Base-by-base conservation (phyloP, 2,329 filamentous ascomycete genomes). In the Blastomyces parvus region DNA sequence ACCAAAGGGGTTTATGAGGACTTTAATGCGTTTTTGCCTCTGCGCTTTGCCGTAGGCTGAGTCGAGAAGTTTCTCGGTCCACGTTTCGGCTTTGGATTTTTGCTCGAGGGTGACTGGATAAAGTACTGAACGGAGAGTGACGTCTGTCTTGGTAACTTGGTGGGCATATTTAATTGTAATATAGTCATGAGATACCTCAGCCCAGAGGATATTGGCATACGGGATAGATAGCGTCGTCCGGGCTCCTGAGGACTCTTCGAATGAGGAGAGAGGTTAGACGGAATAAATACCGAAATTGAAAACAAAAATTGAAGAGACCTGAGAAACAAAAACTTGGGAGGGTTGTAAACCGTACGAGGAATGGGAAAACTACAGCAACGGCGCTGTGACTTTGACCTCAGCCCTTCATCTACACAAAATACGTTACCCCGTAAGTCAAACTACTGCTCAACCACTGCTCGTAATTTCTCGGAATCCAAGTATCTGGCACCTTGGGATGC, bases 1-100 rank as follows among this genome's bases (percentile, higher is more conserved):
- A 17, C 91, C 90, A 70, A 92, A 88, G 0, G 94, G 94, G 74
- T 99, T 99, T 66, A 99, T 83, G 53, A 97, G 79, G 14, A 97
- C 86, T 74, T 94, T 96, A 66, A 94, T 86, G 57, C 90, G 86
- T 75, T 91, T 94, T 64, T 81, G 83, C 61, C 82, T 83, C 70
- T 88, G 85, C 1, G 88, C 83, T 8, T 80, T 78, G 62, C 79
- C 87, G 70, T 96, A 97, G 30, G 92, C 86, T 57, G 82, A 82
- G 44, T 85, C 78, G 25, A 96, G 73, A 42, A 97, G 81, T 61
- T 78, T 79, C 36, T 82, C 79, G 46, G 86, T 78, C 86, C 90
- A 97, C 63, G 73, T 69, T 58, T 82, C 79, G 9, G 81, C 77
- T n/a, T 81, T 76, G 55, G 78, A 69, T 64, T 77, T 76, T 52